Percentiles rank a stretch among this genome's conserved stretches.
These are phyloP conservation scores for Plasmodium falciparum DNA, from an alignment of 169 alveolate species.

Conservation along the genomic window DNA sequence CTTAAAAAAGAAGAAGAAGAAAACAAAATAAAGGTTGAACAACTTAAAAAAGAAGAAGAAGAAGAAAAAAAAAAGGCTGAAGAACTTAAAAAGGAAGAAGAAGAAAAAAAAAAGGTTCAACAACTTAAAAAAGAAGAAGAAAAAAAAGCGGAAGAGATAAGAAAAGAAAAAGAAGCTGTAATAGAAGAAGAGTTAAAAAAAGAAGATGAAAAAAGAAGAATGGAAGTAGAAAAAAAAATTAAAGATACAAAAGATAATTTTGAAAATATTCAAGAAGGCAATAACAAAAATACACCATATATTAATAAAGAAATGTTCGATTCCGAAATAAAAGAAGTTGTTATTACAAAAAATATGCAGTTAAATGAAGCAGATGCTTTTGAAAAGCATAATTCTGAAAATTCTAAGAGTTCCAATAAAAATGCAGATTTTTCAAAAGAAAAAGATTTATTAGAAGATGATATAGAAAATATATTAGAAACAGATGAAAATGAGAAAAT, in stretches of 20 bases:
- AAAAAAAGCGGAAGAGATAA: constrained; percentile 2
- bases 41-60: not conserved
- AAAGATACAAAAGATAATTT: constrained; percentile 9
- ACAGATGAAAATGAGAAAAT: not conserved
- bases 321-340: not conserved
- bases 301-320: not conserved
- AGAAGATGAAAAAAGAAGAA: constrained; percentile 14
- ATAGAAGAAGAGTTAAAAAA: constrained; percentile 17
- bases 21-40: not conserved
- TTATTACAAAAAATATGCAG: not conserved
- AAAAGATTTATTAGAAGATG: not conserved
- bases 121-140: constrained; percentile 8
- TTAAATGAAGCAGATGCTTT: not conserved
- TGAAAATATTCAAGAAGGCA: not conserved
- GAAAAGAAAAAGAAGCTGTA: constrained; percentile 29
- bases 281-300: not conserved
- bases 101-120: not conserved
- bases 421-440: not conserved
- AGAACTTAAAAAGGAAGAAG: constrained; percentile 8
- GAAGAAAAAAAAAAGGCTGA: constrained; percentile 11
- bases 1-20: constrained; percentile 12
- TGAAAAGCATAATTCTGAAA: constrained; percentile 11
- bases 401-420: constrained; percentile 1
- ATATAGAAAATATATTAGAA: too few relatives aligned
- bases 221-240: constrained; percentile 12